A percentile compares a stretch with the other conserved stretches of the same genome.
phyloP scores from a whole-genome alignment of 2,329 filamentous ascomycete species.

The Dactylella cylindrospora region DNA sequence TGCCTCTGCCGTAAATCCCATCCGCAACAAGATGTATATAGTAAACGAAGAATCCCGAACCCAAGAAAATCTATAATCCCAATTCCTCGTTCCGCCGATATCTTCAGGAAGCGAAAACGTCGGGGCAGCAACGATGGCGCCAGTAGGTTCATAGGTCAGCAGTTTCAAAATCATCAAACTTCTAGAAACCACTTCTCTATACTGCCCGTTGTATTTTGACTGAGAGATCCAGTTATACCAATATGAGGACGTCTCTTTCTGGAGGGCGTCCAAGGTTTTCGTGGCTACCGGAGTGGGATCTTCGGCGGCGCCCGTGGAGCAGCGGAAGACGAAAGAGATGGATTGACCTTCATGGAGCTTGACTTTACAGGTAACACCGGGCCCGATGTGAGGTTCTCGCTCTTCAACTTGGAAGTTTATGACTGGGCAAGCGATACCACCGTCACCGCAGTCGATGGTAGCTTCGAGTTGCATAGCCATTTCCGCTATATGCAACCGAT shows the following conservation, averaged over 20 bases:
- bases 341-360: constrained; percentile 66
- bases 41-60: constrained; percentile 65
- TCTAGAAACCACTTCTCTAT: constrained; percentile 69
- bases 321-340: constrained; percentile 67
- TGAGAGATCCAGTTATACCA: constrained; percentile 74
- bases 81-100: constrained; percentile 64
- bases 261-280: constrained; percentile 62
- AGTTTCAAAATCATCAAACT: constrained; percentile 75
- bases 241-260: constrained; percentile 69
- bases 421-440: constrained; percentile 56
- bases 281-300: constrained; percentile 64
- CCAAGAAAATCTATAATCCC: constrained; percentile 76
- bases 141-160: constrained; percentile 75
- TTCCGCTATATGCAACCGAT: constrained; percentile 47
- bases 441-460: constrained; percentile 64
- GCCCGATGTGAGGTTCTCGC: constrained; percentile 60
- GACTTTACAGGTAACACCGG: constrained; percentile 65
- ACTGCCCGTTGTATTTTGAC: constrained; percentile 70
- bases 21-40: constrained; percentile 64
- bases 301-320: constrained; percentile 55
- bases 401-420: constrained; percentile 61
- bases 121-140: constrained; percentile 73
- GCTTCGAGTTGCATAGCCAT: constrained; percentile 68
- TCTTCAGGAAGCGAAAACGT: constrained; percentile 77
- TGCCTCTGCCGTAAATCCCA: constrained; percentile 74